These are phyloP conservation scores for Saccharomycodes ludwigii DNA, from an alignment of 805 yeast species.

Conservation along the genomic window DNA sequence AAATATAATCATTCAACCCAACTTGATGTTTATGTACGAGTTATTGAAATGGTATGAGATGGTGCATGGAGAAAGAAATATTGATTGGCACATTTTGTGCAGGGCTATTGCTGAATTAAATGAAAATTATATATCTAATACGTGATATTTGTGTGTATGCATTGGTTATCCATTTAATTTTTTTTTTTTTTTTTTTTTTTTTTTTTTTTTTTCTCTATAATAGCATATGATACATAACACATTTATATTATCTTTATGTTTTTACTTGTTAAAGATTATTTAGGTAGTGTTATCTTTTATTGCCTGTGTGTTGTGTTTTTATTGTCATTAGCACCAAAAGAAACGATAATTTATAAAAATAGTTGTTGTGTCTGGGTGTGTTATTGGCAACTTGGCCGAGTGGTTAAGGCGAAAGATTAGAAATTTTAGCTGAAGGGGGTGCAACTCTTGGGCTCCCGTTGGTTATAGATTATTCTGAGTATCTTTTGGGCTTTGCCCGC, in stretches of 20 bases:
- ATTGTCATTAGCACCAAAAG: no score
- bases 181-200: background rate
- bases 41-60: slow-evolving; percentile 43
- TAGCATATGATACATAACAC: background rate
- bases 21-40: slow-evolving; percentile 83
- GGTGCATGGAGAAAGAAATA: slow-evolving; percentile 34
- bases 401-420: slow-evolving; percentile 51
- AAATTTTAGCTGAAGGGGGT: no score
- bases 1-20: slow-evolving; percentile 91
- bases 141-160: no score
- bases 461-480: no score
- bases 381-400: slow-evolving; percentile 41
- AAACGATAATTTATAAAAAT: no score
- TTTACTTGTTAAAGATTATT: no score
- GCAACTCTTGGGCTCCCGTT: no score
- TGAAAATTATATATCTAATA: slow-evolving; percentile 49
- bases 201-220: background rate
- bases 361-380: no score
- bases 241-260: background rate
- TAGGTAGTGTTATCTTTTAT: no score
- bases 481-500: slow-evolving; percentile 49
- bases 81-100: slow-evolving; percentile 84
- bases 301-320: no score
- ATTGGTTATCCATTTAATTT: no score
- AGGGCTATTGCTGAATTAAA: slow-evolving; percentile 73